A percentile compares a stretch with the other conserved stretches of the same genome.
Conservation (phyloP, 495 filamentous ascomycete genomes). For the Tuber melanosporum region DNA sequence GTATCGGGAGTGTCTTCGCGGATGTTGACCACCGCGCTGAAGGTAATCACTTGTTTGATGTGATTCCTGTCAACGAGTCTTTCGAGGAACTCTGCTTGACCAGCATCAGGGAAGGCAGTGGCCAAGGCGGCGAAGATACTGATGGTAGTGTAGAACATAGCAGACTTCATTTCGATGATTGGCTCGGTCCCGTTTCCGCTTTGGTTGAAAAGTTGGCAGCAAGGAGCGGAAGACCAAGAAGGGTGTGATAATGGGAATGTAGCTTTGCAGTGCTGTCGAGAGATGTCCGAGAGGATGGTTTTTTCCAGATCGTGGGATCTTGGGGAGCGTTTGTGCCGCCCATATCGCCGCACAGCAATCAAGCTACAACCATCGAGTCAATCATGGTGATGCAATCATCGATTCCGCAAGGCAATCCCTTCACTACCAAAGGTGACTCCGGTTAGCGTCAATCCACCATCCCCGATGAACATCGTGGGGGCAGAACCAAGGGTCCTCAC, state of each 20-base stretch:
- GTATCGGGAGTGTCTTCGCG: neutral
- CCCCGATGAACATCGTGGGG: neutral
- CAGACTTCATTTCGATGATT: neutral
- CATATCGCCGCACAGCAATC: neutral
- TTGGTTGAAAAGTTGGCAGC: neutral
- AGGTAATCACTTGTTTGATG: neutral
- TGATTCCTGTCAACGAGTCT: neutral
- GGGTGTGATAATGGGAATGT: neutral
- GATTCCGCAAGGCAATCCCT: neutral
- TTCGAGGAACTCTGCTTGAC: neutral
- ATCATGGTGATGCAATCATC: neutral
- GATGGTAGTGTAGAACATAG: neutral
- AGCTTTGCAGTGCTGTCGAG: neutral
- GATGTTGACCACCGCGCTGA: neutral
- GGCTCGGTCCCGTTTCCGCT: neutral
- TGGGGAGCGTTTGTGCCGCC: neutral
- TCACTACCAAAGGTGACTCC: neutral
- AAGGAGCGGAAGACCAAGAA: neutral
- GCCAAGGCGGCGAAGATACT: neutral
- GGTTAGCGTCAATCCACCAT: neutral
- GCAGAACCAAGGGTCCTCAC: too few relatives aligned
- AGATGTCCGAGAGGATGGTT: neutral
- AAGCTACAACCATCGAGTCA: neutral
- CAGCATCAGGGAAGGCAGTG: neutral
- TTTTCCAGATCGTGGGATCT: neutral